Conservation (phyloP, 2,329 filamentous ascomycete genomes). For the Penicillium brasilianum region DNA sequence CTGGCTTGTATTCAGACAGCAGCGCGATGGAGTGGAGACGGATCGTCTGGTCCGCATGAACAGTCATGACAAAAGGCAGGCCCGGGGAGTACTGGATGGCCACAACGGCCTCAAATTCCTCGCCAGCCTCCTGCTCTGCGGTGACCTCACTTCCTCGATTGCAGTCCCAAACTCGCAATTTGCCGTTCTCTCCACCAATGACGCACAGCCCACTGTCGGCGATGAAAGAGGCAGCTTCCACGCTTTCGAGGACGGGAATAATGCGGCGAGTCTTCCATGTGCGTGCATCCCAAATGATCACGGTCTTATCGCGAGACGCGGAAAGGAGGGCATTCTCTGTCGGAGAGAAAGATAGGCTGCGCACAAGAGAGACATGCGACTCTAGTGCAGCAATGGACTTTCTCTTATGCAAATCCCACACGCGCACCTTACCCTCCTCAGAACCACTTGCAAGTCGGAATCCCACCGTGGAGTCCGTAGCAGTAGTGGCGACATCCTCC, state of each 20-base stretch:
- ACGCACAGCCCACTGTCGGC: constrained; percentile 73
- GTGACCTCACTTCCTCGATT: constrained; percentile 80
- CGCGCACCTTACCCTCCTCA: constrained; percentile 88
- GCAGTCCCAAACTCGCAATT: constrained; percentile 81
- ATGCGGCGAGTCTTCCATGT: constrained; percentile 84
- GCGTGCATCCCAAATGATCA: constrained; percentile 85
- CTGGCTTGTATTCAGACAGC: constrained; percentile 41
- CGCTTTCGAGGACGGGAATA: constrained; percentile 80
- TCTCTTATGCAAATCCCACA: constrained; percentile 90
- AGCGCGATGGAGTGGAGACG: constrained; percentile 67
- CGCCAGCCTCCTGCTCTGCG: constrained; percentile 66
- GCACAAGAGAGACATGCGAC: constrained; percentile 94
- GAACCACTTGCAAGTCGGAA: constrained; percentile 88
- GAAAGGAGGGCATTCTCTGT: constrained; percentile 78
- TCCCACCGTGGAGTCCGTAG: constrained; percentile 57
- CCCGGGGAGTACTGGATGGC: constrained; percentile 69
- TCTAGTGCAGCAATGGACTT: constrained; percentile 78
- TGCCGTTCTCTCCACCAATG: constrained; percentile 83
- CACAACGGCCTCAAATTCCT: constrained; percentile 71
- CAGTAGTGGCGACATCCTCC: constrained; percentile 48
- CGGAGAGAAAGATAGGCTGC: constrained; percentile 79
- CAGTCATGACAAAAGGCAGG: constrained; percentile 74
- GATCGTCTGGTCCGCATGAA: constrained; percentile 89
- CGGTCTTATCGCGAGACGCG: constrained; percentile 88
- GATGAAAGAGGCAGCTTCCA: constrained; percentile 84